Base-by-base conservation (phyloP, 2,329 filamentous ascomycete species). In the Botrytis squamosa region DNA sequence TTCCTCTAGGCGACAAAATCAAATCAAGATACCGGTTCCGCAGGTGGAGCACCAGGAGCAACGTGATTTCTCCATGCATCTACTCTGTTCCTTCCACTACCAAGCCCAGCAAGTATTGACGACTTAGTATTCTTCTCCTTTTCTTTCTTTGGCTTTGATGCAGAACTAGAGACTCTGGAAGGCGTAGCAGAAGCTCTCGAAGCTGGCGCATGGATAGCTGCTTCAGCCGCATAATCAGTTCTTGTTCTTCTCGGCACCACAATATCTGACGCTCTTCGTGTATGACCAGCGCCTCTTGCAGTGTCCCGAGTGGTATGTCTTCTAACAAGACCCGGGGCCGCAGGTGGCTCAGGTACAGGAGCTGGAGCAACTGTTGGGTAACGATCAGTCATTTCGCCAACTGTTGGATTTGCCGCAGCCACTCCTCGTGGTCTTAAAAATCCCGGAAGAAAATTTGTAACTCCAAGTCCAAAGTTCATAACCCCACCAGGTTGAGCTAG, bases 391-490 rank as follows among this genome's bases (percentile, higher is more conserved):
- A 78, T 78, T 38, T 71, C 73, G 38, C 65, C 25, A 20, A 36
- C 64, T 29, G 67, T 68, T 36, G 75, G 66, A 38, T 74, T 75
- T 25, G 69, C 70, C 7, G 49, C 36, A 40, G 75, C 74, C 3
- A 70, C 71, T n/a, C 76, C 76, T 71, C 78, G 73, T 46, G 76
- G 76, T 72, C 77, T 76, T 10, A 75, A 73, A 25, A 79, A 76
- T 7, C 79, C 78, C 74, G 79, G 78, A 33, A 80, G 76, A 68
- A 80, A 79, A 55, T 82, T 80, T 10, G 81, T 82, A 16, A 81
- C 79, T 42, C 78, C 78, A 20, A 77, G 78, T 18, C 81, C 82
- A 60, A 81, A 78, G 29, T 79, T 78, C 52, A 80, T 80, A 67
- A 78, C 78, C 3, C 80, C 80, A 33, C 36, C 46, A 25, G 71